These are phyloP conservation scores for Geotrichum candidum DNA, from an alignment of 1,139 yeast species.

Conservation along the genomic window DNA sequence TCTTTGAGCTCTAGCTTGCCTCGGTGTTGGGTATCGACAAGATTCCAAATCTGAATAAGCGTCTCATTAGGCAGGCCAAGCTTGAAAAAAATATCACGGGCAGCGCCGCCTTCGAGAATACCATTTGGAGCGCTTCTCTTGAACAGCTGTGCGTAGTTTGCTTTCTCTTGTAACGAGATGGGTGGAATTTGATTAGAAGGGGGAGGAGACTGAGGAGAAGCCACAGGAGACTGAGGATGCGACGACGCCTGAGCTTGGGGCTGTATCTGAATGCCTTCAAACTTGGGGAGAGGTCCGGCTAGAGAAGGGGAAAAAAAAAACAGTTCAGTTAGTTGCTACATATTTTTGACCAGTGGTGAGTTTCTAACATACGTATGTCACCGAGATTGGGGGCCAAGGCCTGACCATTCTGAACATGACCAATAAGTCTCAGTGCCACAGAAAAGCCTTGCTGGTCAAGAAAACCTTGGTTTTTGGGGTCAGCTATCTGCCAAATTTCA, in stretches of 20 bases:
- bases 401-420: slow-evolving; percentile 75
- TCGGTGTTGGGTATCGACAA: slow-evolving; percentile 67
- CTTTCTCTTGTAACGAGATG: slow-evolving; percentile 19
- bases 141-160: slow-evolving; percentile 67
- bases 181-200: not conserved
- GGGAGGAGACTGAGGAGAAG: slow-evolving; percentile 1
- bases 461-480: slow-evolving; percentile 76
- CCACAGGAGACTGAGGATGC: not conserved
- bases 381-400: slow-evolving; percentile 48
- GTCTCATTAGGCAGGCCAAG: slow-evolving; percentile 73
- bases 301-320: not conserved
- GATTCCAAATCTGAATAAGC: slow-evolving; percentile 81
- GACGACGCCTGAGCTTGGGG: not conserved
- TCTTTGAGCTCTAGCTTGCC: slow-evolving; percentile 70
- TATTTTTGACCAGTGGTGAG: not conserved
- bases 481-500: slow-evolving; percentile 91
- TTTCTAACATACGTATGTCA: slow-evolving; percentile 33
- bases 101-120: slow-evolving; percentile 60
- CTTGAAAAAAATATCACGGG: slow-evolving; percentile 79
- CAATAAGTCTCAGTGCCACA: slow-evolving; percentile 81
- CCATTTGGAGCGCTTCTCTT: slow-evolving; percentile 61
- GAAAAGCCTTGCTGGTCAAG: slow-evolving; percentile 77
- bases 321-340: not conserved
- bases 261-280: slow-evolving; percentile 27
- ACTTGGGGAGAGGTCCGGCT: slow-evolving; percentile 47